Base-by-base conservation (phyloP, 805 yeast species). In the Sungouiella blattae region DNA sequence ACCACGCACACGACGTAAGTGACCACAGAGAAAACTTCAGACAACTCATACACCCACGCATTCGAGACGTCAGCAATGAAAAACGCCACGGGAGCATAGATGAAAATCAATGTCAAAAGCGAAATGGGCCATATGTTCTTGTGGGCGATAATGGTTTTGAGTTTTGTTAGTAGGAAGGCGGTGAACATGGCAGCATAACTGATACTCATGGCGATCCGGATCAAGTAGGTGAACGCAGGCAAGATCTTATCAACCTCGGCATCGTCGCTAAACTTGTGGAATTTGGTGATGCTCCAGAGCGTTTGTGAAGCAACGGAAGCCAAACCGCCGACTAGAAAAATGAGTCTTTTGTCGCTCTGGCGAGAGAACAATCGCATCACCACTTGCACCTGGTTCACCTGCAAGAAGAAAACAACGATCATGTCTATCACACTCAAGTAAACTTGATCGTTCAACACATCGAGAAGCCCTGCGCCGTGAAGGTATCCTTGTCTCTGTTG, bases 61-160 rank as follows among this genome's bases (percentile, higher is more conserved):
- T 78, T 79, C 0, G 89, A 72, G 3, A 86, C 77, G 60, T 85
- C 95, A 4, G 87, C 83, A 31, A 86, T 69, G 53, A 84, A 86
- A 43, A 85, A 76, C 0, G 80, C 83, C 25, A 82, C 76, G 6
- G 86, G 81, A 7, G 79, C 53, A 43, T 78, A 71, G 1, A 80
- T 72, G 9, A 78, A 69, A 1, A 83, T 41, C 6, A 76, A 52
- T 4, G 85, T 75, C 16, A 81, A 54, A 0, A 75, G 13, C 0
- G 87, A 71, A n/a, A 85, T 55, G 1, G 80, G 58, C 49, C 81
- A 60, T 37, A 83, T 70, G 14, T 56, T 58, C 23, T 62, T 61
- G 39, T 74, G 69, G 18, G 64, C 60, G 33, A 77, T 60, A 20
- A 83, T 69, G 26, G 71, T 64, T n/a, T 67, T 61, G 26, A 74